Base-by-base conservation (phyloP, 2,329 filamentous ascomycete genomes). In the Helicocarpus griseus region DNA sequence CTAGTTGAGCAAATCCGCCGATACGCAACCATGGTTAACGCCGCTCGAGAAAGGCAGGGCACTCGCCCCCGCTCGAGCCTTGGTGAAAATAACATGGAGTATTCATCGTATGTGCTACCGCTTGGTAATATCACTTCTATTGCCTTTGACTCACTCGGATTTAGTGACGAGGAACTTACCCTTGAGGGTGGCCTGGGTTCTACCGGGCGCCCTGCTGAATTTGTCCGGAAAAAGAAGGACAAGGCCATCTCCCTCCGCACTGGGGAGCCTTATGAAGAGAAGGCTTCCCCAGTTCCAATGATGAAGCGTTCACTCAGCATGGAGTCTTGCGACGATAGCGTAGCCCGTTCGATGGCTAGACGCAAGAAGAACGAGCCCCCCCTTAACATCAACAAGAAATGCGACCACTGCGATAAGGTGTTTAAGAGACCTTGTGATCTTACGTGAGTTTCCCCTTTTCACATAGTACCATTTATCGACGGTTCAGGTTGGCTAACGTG, bases 371-470 rank as follows among this genome's bases (percentile, higher is more conserved):
- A 91, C 54, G 88, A 89, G 33, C 85, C 83, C 48, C 85, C 87
- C 5, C 87, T 91, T 69, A 86, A 94, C 68, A 82, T 91, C 47
- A 83, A 87, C 45, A 86, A 91, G 71, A 82, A 81, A 61, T 95
- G 89, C 76, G 78, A 79, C 56, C 81, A 89, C 65, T 97, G 91
- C 73, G 83, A 81, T 69, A 96, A 95, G 73, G 82, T 91, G 69
- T 97, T 97, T 75, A 94, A 93, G 72, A 85, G 93, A 56, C 89
- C 89, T n/a, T 97, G 93, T 70, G 93, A 98, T 68, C 76, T 97
- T 53, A 96, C 89, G 65, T 71, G 57, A 59, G 68, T 63, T 46
- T 9, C 24, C 29, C 36, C 7, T 19, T 19, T 45, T n/a, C 8
- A 21, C 19, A 7, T n/a, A 5, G 17, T 24, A 5, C n/a, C n/a